phyloP scores from a whole-genome alignment of 805 yeast species.

The Tetrapisispora arboricola region DNA sequence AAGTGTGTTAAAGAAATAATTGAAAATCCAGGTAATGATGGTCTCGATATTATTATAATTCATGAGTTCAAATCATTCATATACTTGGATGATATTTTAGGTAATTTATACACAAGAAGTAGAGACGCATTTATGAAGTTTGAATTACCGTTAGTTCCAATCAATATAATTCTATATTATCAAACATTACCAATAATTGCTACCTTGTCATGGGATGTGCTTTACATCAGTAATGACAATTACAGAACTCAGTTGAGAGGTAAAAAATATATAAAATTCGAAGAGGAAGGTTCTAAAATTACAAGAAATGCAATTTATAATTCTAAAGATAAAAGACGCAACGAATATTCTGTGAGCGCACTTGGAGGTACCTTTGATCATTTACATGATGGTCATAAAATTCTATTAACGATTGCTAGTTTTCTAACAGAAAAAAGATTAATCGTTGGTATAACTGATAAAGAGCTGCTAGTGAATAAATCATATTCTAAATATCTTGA shows the following conservation, averaged over 20 bases:
- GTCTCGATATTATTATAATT: constrained; percentile 16
- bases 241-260: neutral
- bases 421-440: constrained; percentile 46
- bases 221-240: constrained; percentile 8
- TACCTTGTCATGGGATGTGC: constrained; percentile 11
- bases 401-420: constrained; percentile 62
- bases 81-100: constrained; percentile 21
- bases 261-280: constrained; percentile 2
- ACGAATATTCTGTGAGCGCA: constrained; percentile 37
- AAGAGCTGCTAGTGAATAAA: constrained; percentile 61
- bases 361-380: constrained; percentile 98
- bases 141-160: constrained; percentile 13
- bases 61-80: constrained; percentile 12
- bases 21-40: constrained; percentile 1
- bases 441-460: constrained; percentile 80
- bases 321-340: neutral
- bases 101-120: constrained; percentile 20
- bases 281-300: too few relatives aligned
- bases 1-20: constrained; percentile 1
- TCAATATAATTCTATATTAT: constrained; percentile 12
- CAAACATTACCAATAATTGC: constrained; percentile 11
- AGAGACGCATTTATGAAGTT: constrained; percentile 17
- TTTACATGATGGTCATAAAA: constrained; percentile 89
- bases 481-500: constrained; percentile 60
- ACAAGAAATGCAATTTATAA: too few relatives aligned